A percentile compares a stretch with the other conserved stretches of the same genome.
phyloP scores from a whole-genome alignment of 129 eudicot species.

The Gnaphalium uliginosum region DNA sequence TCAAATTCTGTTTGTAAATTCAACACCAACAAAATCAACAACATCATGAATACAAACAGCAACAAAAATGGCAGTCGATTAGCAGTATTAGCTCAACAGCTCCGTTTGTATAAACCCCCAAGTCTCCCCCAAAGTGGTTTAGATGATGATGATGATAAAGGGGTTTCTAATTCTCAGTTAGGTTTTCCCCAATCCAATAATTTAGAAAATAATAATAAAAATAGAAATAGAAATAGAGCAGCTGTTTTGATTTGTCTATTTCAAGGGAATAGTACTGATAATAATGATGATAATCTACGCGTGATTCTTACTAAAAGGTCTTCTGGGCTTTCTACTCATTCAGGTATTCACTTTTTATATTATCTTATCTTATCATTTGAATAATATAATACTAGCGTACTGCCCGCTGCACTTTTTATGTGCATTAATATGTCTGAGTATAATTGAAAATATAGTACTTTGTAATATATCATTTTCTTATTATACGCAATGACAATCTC shows the following conservation, averaged over 20 bases:
- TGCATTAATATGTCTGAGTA: too few species aligned
- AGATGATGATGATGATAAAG: conserved; percentile 22
- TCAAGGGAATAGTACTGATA: conserved; percentile 45
- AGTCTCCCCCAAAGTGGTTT: not conserved
- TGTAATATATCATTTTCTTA: too few species aligned
- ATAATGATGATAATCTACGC: conserved; percentile 41
- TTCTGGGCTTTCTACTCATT: conserved; percentile 74
- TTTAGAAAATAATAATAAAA: conserved; percentile 27
- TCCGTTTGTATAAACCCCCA: conserved; percentile 69
- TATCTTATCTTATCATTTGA: too few species aligned
- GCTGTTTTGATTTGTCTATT: conserved; percentile 80
- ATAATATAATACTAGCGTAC: too few species aligned
- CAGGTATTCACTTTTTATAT: conserved; percentile 38
- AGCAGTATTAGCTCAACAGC: conserved; percentile 51
- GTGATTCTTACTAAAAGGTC: conserved; percentile 90
- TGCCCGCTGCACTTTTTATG: too few species aligned
- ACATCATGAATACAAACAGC: conserved; percentile 27
- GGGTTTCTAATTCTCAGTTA: conserved; percentile 56
- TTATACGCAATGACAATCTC: too few species aligned
- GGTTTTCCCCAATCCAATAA: conserved; percentile 64
- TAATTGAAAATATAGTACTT: too few species aligned
- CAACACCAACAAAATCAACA: not conserved
- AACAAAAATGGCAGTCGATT: conserved; percentile 17
- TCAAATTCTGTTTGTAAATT: conserved; percentile 9
- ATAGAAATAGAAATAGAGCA: conserved; percentile 44